phyloP scores from a whole-genome alignment of 306 rosid species.

The Cicer chorassanicum region DNA sequence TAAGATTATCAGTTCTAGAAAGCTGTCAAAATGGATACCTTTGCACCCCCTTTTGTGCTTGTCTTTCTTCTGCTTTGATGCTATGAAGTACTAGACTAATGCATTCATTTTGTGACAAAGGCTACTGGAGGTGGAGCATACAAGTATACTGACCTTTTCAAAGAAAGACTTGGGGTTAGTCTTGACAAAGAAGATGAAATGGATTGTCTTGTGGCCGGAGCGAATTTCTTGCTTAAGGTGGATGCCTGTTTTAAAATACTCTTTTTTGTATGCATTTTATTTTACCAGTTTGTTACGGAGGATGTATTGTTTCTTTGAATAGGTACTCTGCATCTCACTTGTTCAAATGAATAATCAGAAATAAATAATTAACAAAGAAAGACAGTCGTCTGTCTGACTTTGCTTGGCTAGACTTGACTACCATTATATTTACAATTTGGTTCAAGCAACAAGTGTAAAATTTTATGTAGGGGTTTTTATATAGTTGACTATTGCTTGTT shows the following conservation, averaged over 20 bases:
- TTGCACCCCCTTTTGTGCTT: constrained; percentile 3
- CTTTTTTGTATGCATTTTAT: constrained; percentile 39
- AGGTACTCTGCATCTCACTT: background rate
- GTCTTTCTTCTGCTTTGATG: constrained; percentile 13
- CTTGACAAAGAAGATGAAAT: constrained; percentile 99
- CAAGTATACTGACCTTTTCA: constrained; percentile 94
- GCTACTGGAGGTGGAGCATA: constrained; percentile 99
- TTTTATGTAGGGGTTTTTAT: background rate
- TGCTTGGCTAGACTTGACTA: constrained; percentile 28
- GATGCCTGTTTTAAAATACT: constrained; percentile 39
- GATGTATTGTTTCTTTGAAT: constrained; percentile 4
- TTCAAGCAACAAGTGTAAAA: constrained; percentile 8
- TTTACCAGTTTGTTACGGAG: constrained; percentile 21
- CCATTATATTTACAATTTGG: constrained; percentile 10
- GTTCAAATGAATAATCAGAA: constrained; percentile 31
- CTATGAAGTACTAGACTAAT: constrained; percentile 41
- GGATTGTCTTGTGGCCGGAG: constrained; percentile 97
- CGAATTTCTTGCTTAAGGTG: constrained; percentile 98
- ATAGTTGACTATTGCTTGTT: background rate
- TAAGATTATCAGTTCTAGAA: constrained; percentile 12
- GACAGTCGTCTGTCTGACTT: background rate
- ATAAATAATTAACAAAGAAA: constrained; percentile 25
- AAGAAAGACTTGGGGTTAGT: constrained; percentile 95
- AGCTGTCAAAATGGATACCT: constrained; percentile 5
- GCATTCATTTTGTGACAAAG: constrained; percentile 57